Conservation (phyloP, 306 rosid species). For the Quercus gilva region DNA sequence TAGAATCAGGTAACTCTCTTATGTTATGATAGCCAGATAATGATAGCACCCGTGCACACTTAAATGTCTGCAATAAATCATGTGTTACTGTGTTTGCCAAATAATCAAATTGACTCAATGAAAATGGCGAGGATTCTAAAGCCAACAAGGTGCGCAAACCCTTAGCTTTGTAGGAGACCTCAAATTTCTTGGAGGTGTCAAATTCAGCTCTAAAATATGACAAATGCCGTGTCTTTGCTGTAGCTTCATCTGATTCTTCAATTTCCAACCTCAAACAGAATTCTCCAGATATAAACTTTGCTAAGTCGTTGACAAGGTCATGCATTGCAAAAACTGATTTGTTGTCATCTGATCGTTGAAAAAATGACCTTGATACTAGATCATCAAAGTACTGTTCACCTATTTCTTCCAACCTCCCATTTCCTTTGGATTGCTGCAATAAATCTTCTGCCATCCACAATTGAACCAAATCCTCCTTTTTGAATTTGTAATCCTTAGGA, state of each 20-base stretch:
- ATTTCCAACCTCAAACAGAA: background rate
- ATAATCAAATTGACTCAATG: background rate
- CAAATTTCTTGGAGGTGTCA: slow-evolving; percentile 3
- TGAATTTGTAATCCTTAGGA: slow-evolving; percentile 1
- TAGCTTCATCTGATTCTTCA: background rate
- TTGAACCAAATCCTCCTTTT: background rate
- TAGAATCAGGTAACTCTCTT: background rate
- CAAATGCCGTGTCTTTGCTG: slow-evolving; percentile 14
- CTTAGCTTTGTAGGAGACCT: background rate
- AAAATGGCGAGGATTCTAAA: background rate
- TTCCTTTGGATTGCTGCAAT: background rate
- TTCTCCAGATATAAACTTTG: background rate
- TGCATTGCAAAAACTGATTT: slow-evolving; percentile 14
- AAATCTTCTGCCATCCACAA: slow-evolving; percentile 32
- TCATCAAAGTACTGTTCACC: slow-evolving; percentile 10
- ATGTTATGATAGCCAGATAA: background rate
- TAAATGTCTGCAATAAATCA: background rate
- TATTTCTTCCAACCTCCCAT: background rate
- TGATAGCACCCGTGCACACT: background rate
- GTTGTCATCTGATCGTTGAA: background rate
- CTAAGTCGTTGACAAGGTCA: slow-evolving; percentile 26
- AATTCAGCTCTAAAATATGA: background rate
- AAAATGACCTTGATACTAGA: slow-evolving; percentile 20
- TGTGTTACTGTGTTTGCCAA: no score
- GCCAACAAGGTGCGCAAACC: background rate